Percentiles rank a stretch among this genome's conserved stretches.
Evolutionary conservation across 148 eudicot species (phyloP).

Genomic region (Diospyros kaki): DNA sequence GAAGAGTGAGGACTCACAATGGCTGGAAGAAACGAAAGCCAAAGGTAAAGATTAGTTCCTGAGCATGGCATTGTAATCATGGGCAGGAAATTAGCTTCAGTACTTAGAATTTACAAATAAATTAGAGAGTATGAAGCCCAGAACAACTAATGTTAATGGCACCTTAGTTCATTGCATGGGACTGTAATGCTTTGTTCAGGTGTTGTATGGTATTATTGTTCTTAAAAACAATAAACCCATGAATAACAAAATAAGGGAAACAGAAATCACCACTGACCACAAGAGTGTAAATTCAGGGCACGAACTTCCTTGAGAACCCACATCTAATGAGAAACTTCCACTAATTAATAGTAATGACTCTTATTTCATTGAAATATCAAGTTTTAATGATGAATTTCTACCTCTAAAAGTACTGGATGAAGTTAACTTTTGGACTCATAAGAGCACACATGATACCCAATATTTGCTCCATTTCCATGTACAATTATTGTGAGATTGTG

Average conservation of each 20-base stretch:
- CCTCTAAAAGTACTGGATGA: too few species aligned
- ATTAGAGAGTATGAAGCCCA: not conserved
- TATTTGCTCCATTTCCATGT: too few species aligned
- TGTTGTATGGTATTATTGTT: too few species aligned
- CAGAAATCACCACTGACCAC: not conserved
- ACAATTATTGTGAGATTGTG: too few species aligned
- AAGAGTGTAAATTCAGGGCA: not conserved
- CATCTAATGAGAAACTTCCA: not conserved
- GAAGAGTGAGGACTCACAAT: conserved; percentile 35
- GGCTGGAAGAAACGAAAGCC: conserved; percentile 65
- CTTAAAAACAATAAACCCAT: too few species aligned
- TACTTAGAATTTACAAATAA: not conserved
- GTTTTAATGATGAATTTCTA: not conserved
- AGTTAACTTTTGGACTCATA: too few species aligned
- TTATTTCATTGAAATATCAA: not conserved
- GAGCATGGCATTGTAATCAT: too few species aligned
- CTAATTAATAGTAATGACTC: not conserved
- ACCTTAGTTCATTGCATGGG: too few species aligned
- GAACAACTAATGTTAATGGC: too few species aligned
- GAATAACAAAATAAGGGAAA: not conserved
- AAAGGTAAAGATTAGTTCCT: conserved; percentile 69
- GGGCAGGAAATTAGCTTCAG: not conserved
- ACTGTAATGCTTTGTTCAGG: too few species aligned
- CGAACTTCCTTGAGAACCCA: not conserved
- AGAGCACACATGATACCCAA: too few species aligned